These are phyloP conservation scores for Heritiera fomes DNA, from an alignment of 345 rosid genomes.

Conservation along the genomic window DNA sequence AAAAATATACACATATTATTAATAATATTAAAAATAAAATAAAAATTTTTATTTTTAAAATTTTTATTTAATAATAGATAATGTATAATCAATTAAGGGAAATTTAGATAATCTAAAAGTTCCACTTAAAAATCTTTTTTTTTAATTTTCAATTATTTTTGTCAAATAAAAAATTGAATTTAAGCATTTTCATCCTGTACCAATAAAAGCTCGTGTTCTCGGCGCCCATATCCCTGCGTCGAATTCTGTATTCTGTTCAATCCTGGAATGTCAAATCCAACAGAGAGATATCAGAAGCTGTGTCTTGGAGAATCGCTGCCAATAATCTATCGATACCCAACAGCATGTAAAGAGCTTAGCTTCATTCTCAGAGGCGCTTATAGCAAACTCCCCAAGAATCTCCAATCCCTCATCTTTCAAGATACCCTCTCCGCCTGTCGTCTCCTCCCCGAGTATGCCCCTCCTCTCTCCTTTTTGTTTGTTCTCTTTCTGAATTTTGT, in stretches of 20 bases:
- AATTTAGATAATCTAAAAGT: no score
- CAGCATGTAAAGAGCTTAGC: slow-evolving; percentile 69
- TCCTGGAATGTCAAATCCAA: slow-evolving; percentile 41
- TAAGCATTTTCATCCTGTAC: no score
- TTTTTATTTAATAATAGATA: no score
- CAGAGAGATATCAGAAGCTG: slow-evolving; percentile 57
- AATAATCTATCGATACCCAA: slow-evolving; percentile 52
- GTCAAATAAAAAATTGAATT: no score
- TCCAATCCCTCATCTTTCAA: slow-evolving; percentile 60
- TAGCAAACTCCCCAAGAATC: slow-evolving; percentile 51
- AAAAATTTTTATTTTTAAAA: no score
- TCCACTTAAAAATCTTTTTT: no score
- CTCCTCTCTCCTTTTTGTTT: no score
- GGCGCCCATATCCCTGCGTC: neutral
- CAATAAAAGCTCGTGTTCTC: neutral
- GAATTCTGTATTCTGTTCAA: neutral
- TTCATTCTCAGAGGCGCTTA: slow-evolving; percentile 54
- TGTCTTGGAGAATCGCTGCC: slow-evolving; percentile 47
- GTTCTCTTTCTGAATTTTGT: neutral
- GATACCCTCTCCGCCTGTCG: slow-evolving; percentile 76
- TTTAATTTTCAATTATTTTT: no score
- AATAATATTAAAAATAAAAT: no score
- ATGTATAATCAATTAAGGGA: no score
- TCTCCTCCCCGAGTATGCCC: slow-evolving; percentile 66
- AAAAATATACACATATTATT: no score